A percentile compares a stretch with the other conserved stretches of the same genome.
Evolutionary conservation across 441 rosid species (phyloP).

Genomic region (Adansonia rubrostipa): DNA sequence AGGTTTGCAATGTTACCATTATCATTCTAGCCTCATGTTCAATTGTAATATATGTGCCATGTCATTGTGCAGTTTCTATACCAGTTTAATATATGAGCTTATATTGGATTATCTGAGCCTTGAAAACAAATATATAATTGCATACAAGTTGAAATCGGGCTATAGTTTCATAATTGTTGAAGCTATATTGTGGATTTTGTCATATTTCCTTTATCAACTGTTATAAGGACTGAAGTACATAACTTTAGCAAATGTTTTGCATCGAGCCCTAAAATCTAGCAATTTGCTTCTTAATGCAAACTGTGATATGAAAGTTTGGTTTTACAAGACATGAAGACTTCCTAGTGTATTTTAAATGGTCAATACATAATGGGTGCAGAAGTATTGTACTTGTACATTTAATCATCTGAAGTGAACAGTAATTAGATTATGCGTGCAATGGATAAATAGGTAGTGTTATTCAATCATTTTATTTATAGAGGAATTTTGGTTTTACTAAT

Average conservation of each 20-base stretch:
- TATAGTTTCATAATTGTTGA: background rate
- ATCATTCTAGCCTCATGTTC: background rate
- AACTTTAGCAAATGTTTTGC: too few species aligned
- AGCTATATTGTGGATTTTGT: conserved; percentile 17
- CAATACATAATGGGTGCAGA: too few species aligned
- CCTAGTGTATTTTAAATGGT: too few species aligned
- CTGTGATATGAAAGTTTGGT: conserved; percentile 66
- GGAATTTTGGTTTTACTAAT: too few species aligned
- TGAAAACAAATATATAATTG: background rate
- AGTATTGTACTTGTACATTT: too few species aligned
- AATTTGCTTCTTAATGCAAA: conserved; percentile 61
- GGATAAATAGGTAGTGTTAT: too few species aligned
- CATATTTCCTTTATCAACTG: conserved; percentile 42
- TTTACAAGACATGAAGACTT: too few species aligned
- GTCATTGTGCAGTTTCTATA: background rate
- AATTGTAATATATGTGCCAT: background rate
- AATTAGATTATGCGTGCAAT: too few species aligned
- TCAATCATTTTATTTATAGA: too few species aligned
- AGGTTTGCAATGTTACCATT: background rate
- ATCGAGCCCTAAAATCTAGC: conserved; percentile 39
- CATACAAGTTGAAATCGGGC: background rate
- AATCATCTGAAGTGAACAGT: too few species aligned
- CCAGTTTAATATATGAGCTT: background rate
- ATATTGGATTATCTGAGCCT: too few species aligned
- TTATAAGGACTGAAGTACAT: too few species aligned